phyloP scores from a whole-genome alignment of 202 grass and related monocot genomes.

The Carex sylvatica region DNA sequence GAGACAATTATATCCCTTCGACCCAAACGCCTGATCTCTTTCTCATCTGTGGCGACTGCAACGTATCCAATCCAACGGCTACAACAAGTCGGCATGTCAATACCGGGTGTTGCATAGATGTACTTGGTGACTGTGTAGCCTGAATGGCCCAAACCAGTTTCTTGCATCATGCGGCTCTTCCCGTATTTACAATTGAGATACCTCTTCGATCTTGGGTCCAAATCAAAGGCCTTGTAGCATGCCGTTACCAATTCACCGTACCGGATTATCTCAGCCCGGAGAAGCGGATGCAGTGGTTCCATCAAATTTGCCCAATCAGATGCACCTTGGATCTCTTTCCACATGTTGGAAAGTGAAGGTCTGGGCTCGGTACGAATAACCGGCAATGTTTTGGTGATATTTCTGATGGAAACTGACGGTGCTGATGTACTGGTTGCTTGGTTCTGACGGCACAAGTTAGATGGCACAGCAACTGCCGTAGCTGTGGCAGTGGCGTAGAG shows the following conservation, averaged over 20 bases:
- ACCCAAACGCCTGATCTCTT: conserved; percentile 30
- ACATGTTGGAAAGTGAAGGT: conserved; percentile 41
- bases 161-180: conserved; percentile 53
- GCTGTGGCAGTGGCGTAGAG: not conserved
- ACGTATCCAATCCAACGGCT: conserved; percentile 74
- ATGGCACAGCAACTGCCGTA: not conserved
- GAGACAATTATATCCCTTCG: conserved; percentile 51
- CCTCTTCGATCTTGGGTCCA: conserved; percentile 47
- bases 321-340: conserved; percentile 65
- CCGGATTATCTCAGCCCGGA: conserved; percentile 64
- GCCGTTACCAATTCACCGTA: conserved; percentile 69
- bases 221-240: conserved; percentile 78
- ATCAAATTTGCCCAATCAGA: conserved; percentile 50
- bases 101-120: conserved; percentile 56
- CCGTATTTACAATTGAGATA: conserved; percentile 84
- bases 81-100: conserved; percentile 34
- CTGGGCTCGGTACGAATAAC: not conserved
- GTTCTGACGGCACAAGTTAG: conserved; percentile 5
- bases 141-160: conserved; percentile 50
- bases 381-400: not conserved
- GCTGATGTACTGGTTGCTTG: conserved; percentile 10
- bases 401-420: conserved; percentile 8
- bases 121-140: conserved; percentile 62
- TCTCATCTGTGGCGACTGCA: conserved; percentile 35
- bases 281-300: conserved; percentile 53